Conservation (phyloP, 331 rosid species). For the Rosa hybrid region DNA sequence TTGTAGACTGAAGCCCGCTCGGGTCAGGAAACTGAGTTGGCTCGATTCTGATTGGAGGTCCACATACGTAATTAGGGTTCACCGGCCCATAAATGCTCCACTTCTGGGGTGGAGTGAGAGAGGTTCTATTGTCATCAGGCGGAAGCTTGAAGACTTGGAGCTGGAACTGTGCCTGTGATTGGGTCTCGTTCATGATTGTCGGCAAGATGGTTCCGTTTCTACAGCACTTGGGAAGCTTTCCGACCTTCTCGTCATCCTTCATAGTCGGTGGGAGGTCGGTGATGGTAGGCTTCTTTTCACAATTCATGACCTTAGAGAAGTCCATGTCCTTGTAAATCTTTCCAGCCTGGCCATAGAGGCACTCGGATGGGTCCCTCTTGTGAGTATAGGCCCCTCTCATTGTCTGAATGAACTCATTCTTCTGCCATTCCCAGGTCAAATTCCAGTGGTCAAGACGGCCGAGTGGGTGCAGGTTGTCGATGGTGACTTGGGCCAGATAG, state of each 20-base stretch:
- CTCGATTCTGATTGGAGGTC: slow-evolving; percentile 58
- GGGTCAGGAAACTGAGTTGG: slow-evolving; percentile 75
- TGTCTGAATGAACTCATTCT: slow-evolving; percentile 70
- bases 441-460: slow-evolving; percentile 96
- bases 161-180: slow-evolving; percentile 69
- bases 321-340: slow-evolving; percentile 55
- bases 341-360: slow-evolving; percentile 68
- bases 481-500: slow-evolving; percentile 69
- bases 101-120: slow-evolving; percentile 63
- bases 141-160: slow-evolving; percentile 72
- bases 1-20: slow-evolving; percentile 49
- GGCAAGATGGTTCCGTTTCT: slow-evolving; percentile 76
- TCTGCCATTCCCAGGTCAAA: slow-evolving; percentile 85
- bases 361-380: slow-evolving; percentile 44
- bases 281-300: slow-evolving; percentile 61
- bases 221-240: slow-evolving; percentile 71
- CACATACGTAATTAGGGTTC: slow-evolving; percentile 69
- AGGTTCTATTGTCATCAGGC: slow-evolving; percentile 67
- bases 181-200: slow-evolving; percentile 46
- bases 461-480: slow-evolving; percentile 67
- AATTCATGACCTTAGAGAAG: slow-evolving; percentile 65
- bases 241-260: slow-evolving; percentile 52
- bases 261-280: slow-evolving; percentile 64
- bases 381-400: slow-evolving; percentile 77
- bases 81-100: slow-evolving; percentile 67